phyloP scores from a whole-genome alignment of 768 basidiomycete species.

The Phylloporus arenicola region DNA sequence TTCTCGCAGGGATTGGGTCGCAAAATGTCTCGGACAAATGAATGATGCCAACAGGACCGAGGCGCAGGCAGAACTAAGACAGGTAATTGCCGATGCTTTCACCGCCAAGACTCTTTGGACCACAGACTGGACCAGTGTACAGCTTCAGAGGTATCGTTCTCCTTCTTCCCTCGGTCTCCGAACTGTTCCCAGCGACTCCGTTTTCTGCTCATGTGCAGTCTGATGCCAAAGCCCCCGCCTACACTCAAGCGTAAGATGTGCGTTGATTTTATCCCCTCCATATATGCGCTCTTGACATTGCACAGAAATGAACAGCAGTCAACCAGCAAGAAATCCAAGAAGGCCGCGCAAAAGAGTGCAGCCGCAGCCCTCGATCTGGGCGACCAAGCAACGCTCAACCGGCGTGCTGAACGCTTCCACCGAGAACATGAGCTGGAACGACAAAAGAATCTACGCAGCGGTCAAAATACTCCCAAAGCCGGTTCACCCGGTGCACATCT shows the following conservation, averaged over 20 bases:
- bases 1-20: constrained; percentile 83
- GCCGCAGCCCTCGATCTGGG: constrained; percentile 44
- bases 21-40: constrained; percentile 88
- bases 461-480: constrained; percentile 36
- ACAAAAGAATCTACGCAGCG: constrained; percentile 43
- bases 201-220: constrained; percentile 32
- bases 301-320: constrained; percentile 35
- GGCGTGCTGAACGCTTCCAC: constrained; percentile 84
- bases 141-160: constrained; percentile 69
- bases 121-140: constrained; percentile 89
- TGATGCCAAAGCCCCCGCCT: constrained; percentile 55
- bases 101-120: constrained; percentile 78
- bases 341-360: constrained; percentile 39
- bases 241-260: constrained; percentile 70
- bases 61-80: constrained; percentile 90
- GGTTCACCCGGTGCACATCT: constrained; percentile 50
- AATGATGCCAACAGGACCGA: constrained; percentile 81
- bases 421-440: constrained; percentile 85
- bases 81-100: constrained; percentile 94
- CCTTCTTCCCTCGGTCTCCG: background rate
- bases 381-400: constrained; percentile 65
- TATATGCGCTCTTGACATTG: constrained; percentile 9
- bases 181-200: constrained; percentile 19
- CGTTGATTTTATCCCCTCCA: constrained; percentile 12
- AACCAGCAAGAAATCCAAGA: constrained; percentile 61